These are phyloP conservation scores for Cajanus cajan DNA, from an alignment of 306 rosid genomes.

Conservation along the genomic window DNA sequence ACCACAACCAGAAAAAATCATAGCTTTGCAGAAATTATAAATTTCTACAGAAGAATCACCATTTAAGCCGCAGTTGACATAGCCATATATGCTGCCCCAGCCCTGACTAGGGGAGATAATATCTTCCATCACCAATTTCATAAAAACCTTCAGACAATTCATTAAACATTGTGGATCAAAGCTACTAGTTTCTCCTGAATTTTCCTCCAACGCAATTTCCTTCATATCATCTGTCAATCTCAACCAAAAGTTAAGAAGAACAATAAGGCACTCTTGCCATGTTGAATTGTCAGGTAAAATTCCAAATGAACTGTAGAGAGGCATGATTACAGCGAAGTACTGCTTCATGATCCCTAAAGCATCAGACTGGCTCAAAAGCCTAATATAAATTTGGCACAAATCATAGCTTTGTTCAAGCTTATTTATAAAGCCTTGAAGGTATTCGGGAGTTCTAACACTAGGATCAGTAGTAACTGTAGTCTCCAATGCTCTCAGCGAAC, in stretches of 20 bases:
- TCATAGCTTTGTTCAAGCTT: conserved; percentile 83
- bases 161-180: conserved; percentile 64
- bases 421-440: conserved; percentile 64
- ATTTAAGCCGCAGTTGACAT: conserved; percentile 56
- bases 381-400: conserved; percentile 52
- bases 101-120: conserved; percentile 89
- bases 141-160: conserved; percentile 66
- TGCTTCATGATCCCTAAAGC: conserved; percentile 75
- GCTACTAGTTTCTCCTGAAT: conserved; percentile 40
- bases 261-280: conserved; percentile 93
- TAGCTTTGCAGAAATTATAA: conserved; percentile 68
- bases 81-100: conserved; percentile 69
- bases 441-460: conserved; percentile 57
- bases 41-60: conserved; percentile 60
- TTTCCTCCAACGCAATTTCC: conserved; percentile 50
- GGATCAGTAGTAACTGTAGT: conserved; percentile 51
- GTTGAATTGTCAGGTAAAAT: conserved; percentile 75
- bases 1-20: conserved; percentile 94
- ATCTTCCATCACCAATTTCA: conserved; percentile 87
- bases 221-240: conserved; percentile 81
- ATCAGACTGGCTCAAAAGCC: conserved; percentile 63
- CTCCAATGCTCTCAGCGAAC: conserved; percentile 59
- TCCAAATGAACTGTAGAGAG: conserved; percentile 58
- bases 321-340: conserved; percentile 62
- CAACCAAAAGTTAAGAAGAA: conserved; percentile 83